Evolutionary conservation across 352 stramenopile species (phyloP), one percentile per base, ranked within the genome.

Genomic region (Phytophthora pluvialis): DNA sequence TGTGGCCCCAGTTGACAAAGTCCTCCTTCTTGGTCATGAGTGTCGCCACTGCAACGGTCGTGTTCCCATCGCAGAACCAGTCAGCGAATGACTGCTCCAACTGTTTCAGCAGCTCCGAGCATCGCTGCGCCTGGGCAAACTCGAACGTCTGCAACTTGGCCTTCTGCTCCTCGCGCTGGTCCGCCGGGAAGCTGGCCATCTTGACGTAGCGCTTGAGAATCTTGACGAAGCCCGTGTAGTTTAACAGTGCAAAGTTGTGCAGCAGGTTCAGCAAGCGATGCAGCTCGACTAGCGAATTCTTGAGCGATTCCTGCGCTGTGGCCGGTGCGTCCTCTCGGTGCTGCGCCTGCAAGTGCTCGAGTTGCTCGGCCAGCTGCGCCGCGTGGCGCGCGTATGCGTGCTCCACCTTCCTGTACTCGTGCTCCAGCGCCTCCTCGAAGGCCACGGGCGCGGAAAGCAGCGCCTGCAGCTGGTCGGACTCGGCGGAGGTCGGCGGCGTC

Each of bases 191-290:
- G 60, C 84, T 81, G 12, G 52, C 47, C 38, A 75, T 63, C 33
- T 73, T 77, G 73, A 98, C 95, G 71, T 98, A 92, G 56, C 98
- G 98, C 71, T 99, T 99, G 29, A 98, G 68, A 64, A 99, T 98
- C 74, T 99, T 99, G 18, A 99, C 85, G 70, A 99, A 98, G 12
- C 90, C 97, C 0, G 97, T 99, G 75, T 99, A 99, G 66, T 99
- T 99, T 53, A 99, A 86, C 61, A 99, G 92, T 28, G 93, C 86
- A 81, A 97, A 99, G 74, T 99, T 99, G 33, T 97, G 79, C 50
- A 99, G 81, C 33, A 98, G 76, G 62, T 98, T 98, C 21, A 97
- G 69, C 43, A 95, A 81, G 3, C 95, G 89, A 74, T 99, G 94
- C 38, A 98, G 79, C 72, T 98, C 94, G n/a, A 91, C 84, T 28